Evolutionary conservation across 202 grass and related monocot species (phyloP).

Genomic region (Musa balbisiana): DNA sequence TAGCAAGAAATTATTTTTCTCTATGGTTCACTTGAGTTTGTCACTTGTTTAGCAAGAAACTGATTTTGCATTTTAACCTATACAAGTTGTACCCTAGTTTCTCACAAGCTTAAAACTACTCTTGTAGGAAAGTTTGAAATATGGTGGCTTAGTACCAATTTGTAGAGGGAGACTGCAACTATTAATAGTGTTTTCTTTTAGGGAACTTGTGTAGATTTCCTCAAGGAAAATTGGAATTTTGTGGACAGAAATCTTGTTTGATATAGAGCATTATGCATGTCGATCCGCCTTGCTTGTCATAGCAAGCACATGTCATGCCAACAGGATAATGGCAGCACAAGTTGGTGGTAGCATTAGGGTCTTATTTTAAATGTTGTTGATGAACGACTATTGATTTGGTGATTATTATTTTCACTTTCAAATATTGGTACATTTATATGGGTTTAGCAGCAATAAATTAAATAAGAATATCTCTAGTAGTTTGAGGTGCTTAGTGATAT

Average conservation of each 20-base stretch:
- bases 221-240: neutral
- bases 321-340: neutral
- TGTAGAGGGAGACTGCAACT: neutral
- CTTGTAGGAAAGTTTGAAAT: neutral
- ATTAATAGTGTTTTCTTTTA: neutral
- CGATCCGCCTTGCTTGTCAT: too few species aligned
- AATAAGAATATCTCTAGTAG: too few species aligned
- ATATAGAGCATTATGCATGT: neutral
- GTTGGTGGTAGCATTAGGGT: neutral
- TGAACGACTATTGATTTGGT: too few species aligned
- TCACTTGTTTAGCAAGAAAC: too few species aligned
- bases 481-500: neutral
- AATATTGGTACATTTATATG: neutral
- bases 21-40: neutral
- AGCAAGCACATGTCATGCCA: neutral
- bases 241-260: too few species aligned
- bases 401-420: too few species aligned
- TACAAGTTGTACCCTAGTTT: neutral
- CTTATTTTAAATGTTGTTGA: neutral
- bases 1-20: neutral
- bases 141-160: neutral
- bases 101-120: neutral
- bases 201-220: neutral
- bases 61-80: neutral
- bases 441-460: neutral